phyloP scores from a whole-genome alignment of 202 grass and related monocot genomes.

The Zoysia matrella region DNA sequence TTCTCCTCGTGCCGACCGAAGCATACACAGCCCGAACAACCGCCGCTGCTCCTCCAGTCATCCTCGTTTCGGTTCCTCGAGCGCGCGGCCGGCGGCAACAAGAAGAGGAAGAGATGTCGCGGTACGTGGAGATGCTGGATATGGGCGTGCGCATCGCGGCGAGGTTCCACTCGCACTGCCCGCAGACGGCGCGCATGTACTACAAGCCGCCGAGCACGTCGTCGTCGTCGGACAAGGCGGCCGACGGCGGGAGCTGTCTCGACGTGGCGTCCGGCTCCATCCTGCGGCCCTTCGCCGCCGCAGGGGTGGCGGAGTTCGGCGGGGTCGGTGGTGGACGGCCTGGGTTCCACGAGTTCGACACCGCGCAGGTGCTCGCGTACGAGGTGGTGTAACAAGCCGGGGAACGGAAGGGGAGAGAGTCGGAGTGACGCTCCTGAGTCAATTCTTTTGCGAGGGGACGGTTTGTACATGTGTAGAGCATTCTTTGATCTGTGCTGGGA shows the following conservation, averaged over 20 bases:
- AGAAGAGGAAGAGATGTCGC: constrained; percentile 12
- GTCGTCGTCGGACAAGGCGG: background rate
- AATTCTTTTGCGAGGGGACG: too few relatives aligned
- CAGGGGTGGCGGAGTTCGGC: background rate
- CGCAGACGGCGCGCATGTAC: constrained; percentile 69
- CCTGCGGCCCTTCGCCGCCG: constrained; percentile 16
- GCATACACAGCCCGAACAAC: too few relatives aligned
- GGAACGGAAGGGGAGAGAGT: background rate
- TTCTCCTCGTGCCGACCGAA: background rate
- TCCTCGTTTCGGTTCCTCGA: too few relatives aligned
- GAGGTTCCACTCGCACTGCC: constrained; percentile 67
- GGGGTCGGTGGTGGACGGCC: background rate
- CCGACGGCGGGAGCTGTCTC: background rate
- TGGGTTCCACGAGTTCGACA: constrained; percentile 30
- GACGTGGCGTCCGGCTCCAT: background rate
- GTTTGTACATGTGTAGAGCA: too few relatives aligned
- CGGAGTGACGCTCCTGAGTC: too few relatives aligned
- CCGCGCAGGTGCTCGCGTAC: constrained; percentile 50
- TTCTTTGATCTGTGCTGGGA: too few relatives aligned
- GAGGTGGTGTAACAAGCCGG: constrained; percentile 23
- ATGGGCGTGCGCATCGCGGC: constrained; percentile 69
- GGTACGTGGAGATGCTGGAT: constrained; percentile 76
- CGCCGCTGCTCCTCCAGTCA: too few relatives aligned
- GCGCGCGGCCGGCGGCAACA: too few relatives aligned
- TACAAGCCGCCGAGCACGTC: constrained; percentile 51